These are phyloP conservation scores for Trichoderma koningiopsis DNA, from an alignment of 2,329 filamentous ascomycete species.

Conservation along the genomic window DNA sequence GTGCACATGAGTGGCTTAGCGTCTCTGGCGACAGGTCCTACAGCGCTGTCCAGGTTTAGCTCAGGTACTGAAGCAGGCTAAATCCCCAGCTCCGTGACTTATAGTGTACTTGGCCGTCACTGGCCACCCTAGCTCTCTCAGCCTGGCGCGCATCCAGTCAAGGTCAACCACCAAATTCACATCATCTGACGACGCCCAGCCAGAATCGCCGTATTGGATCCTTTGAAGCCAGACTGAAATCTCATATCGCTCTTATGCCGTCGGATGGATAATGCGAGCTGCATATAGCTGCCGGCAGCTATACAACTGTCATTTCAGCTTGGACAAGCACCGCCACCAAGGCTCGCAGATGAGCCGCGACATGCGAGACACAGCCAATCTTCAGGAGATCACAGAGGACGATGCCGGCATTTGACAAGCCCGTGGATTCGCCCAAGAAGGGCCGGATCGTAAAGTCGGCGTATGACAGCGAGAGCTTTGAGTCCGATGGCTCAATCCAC, in stretches of 20 bases:
- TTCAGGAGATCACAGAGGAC: conserved; percentile 30
- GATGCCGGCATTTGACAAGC: conserved; percentile 55
- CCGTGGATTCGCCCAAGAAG: conserved; percentile 53
- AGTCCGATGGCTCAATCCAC: conserved; percentile 79
- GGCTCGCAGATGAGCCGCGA: conserved; percentile 25
- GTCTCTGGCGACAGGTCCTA: background rate
- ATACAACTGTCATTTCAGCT: conserved; percentile 11
- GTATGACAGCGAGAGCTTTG: conserved; percentile 85
- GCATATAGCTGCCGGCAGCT: conserved; percentile 15
- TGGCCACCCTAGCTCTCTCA: conserved; percentile 7
- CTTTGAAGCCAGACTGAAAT: background rate
- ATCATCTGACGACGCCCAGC: conserved; percentile 17
- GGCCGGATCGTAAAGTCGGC: conserved; percentile 66
- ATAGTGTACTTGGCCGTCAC: background rate
- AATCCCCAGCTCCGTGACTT: background rate
- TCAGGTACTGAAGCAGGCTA: background rate
- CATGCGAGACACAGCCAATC: conserved; percentile 30
- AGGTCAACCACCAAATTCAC: conserved; percentile 5
- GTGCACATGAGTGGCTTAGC: background rate
- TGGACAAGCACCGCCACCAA: background rate
- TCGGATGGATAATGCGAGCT: conserved; percentile 17
- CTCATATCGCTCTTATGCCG: conserved; percentile 8
- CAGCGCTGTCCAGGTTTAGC: background rate
- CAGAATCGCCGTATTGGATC: background rate
- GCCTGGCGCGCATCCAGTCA: conserved; percentile 4